Evolutionary conservation across 1,284 basidiomycete genomes (phyloP).

Genomic region (Ustilago hordei): DNA sequence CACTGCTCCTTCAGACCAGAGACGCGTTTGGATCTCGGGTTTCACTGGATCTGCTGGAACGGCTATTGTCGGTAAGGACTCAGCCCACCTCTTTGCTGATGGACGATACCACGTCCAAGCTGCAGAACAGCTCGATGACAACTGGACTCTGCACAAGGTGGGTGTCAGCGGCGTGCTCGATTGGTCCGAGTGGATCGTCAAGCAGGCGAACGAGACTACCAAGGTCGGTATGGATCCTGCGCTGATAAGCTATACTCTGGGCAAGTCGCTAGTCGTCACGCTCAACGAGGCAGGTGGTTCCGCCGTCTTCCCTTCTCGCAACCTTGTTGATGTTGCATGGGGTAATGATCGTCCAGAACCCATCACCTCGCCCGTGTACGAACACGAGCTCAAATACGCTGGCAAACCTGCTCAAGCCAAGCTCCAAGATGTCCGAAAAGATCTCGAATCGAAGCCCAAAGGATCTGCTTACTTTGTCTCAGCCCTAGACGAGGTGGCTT

Average conservation of each 20-base stretch:
- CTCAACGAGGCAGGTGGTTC: conserved; percentile 57
- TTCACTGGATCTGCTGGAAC: conserved; percentile 88
- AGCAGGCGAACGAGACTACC: conserved; percentile 72
- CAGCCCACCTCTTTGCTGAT: conserved; percentile 78
- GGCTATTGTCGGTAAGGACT: conserved; percentile 78
- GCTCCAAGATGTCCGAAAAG: conserved; percentile 60
- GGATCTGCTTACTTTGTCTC: conserved; percentile 56
- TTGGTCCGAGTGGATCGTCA: conserved; percentile 71
- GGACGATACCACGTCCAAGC: conserved; percentile 92
- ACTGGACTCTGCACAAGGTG: conserved; percentile 81
- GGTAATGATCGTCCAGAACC: conserved; percentile 76
- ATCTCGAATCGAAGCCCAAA: conserved; percentile 34
- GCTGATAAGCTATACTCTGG: conserved; percentile 80
- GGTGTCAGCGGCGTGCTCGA: conserved; percentile 71
- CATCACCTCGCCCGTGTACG: conserved; percentile 78
- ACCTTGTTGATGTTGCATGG: conserved; percentile 89
- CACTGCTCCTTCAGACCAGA: conserved; percentile 82
- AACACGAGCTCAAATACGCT: conserved; percentile 81
- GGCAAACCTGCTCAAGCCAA: conserved; percentile 72
- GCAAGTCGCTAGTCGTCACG: conserved; percentile 59
- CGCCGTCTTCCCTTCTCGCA: conserved; percentile 75
- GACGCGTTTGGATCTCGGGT: conserved; percentile 84
- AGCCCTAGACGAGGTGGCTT: conserved; percentile 65
- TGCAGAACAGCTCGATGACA: conserved; percentile 78
- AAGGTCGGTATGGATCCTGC: conserved; percentile 89